Percentiles rank a stretch among this genome's conserved stretches.
These are phyloP conservation scores for Phlebiopsis gigantea DNA, from an alignment of 768 basidiomycete genomes.

Conservation along the genomic window DNA sequence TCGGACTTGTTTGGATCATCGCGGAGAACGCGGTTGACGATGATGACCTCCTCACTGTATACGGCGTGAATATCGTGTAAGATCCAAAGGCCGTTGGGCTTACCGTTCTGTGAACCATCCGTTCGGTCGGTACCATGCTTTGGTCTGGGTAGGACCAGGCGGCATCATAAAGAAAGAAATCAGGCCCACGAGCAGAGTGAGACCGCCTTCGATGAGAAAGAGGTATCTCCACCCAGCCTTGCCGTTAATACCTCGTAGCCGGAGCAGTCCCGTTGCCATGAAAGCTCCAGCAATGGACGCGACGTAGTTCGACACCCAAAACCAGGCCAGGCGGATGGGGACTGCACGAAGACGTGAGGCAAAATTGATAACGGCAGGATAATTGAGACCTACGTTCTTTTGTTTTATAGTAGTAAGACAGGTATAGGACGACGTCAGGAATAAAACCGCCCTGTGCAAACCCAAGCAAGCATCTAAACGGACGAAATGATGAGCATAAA, in stretches of 20 bases:
- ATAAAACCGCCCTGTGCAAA: constrained; percentile 64
- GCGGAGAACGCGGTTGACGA: constrained; percentile 38
- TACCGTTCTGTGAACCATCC: constrained; percentile 64
- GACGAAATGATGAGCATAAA: background rate
- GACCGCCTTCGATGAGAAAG: constrained; percentile 48
- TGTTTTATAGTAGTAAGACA: constrained; percentile 62
- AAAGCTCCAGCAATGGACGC: constrained; percentile 55
- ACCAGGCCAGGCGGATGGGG: constrained; percentile 62
- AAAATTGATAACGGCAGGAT: background rate
- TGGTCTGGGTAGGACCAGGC: constrained; percentile 60
- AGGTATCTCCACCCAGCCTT: constrained; percentile 55
- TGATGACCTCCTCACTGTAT: constrained; percentile 42
- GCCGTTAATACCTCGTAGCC: constrained; percentile 46
- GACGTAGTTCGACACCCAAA: constrained; percentile 60
- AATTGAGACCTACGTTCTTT: constrained; percentile 36
- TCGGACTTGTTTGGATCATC: constrained; percentile 63
- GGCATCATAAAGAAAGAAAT: constrained; percentile 55
- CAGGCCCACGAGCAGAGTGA: constrained; percentile 47
- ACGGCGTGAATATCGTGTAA: background rate
- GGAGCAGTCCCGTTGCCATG: constrained; percentile 57
- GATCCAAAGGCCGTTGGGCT: constrained; percentile 7
- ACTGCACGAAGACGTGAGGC: constrained; percentile 29
- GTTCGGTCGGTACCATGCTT: constrained; percentile 50
- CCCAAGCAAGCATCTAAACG: constrained; percentile 42
- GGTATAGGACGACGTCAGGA: constrained; percentile 58